Evolutionary conservation across 2,329 filamentous ascomycete species (phyloP), one percentile per base, ranked within the genome.

Genomic region (Talaromyces rugulosus): DNA sequence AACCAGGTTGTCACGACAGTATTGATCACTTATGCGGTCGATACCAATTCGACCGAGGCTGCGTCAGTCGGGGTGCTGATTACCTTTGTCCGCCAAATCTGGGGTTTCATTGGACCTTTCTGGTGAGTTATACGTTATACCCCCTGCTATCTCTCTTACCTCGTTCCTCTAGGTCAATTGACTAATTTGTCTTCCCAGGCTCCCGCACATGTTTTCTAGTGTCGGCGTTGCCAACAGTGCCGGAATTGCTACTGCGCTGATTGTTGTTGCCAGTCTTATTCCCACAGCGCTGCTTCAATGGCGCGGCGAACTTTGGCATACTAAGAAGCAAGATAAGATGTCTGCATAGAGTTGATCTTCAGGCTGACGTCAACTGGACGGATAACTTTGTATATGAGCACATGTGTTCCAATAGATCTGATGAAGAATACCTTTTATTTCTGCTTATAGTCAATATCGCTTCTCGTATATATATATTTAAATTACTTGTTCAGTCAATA

Each of bases 1-100:
- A 87, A 87, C 64, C 85, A 87, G 73, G 81, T 88, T 33, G 79
- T 87, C 6, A 87, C 85, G 1, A 87, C 85, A 0, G 81, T 87
- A 0, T 68, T 86, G 58, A 83, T 86, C 33, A 88, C 85, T 0
- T 88, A 62, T 18, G 55, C 60, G 16, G 60, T 62, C 30, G 60
- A 62, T 7, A 58, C 47, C 5, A 58, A 62, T 27, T 27, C 40
- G 33, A 54, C 31, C 1, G 56, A 59, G 85, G 47, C 76, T 84
- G 33, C 71, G 62, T 4, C 60, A 11, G 56, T 62, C 14, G 60
- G 60, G 8, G 60, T 62, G 31, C 53, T 62, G 8, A 58, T 58
- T 11, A 62, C 55, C 28, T 59, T 62, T 55, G 60, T 62, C 16
- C 56, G 60, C 23, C 60, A 58, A 30, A 71, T 68, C 1, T 74